A percentile compares a stretch with the other conserved stretches of the same genome.
Conservation (phyloP, 2,329 filamentous ascomycete genomes). For the Canariomyces notabilis region DNA sequence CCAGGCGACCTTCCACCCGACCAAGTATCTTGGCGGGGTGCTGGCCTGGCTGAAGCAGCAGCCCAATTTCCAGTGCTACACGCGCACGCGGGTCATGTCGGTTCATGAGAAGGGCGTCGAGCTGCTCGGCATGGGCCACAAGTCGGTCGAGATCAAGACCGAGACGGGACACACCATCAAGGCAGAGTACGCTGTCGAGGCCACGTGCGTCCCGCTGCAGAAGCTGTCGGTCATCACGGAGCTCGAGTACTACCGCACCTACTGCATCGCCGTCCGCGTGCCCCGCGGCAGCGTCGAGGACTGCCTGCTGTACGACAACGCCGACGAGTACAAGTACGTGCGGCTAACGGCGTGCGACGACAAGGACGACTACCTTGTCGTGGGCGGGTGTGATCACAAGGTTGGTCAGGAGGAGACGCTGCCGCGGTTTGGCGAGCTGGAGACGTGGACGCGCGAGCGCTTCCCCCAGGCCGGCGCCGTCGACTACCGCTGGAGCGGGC, state of each 20-base stretch:
- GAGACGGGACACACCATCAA: constrained; percentile 42
- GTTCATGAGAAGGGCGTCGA: constrained; percentile 45
- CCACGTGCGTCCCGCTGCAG: constrained; percentile 51
- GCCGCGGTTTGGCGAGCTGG: constrained; percentile 46
- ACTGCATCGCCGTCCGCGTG: constrained; percentile 51
- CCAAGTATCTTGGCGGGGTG: constrained; percentile 49
- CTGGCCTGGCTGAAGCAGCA: constrained; percentile 47
- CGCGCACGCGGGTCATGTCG: constrained; percentile 43
- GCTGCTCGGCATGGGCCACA: constrained; percentile 40
- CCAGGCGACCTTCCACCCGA: constrained; percentile 54
- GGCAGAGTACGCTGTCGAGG: constrained; percentile 46
- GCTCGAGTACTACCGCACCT: constrained; percentile 50
- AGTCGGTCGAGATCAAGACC: constrained; percentile 43
- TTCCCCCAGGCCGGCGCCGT: constrained; percentile 45
- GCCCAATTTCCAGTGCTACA: constrained; percentile 49
- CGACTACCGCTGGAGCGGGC: constrained; percentile 55
- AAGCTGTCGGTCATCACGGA: constrained; percentile 49
- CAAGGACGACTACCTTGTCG: constrained; percentile 49
- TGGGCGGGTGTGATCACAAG: constrained; percentile 55
- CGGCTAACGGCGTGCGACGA: constrained; percentile 49
- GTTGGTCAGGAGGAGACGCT: constrained; percentile 47
- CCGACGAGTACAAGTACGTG: constrained; percentile 51
- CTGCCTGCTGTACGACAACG: constrained; percentile 50
- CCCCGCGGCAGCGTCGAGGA: constrained; percentile 49
- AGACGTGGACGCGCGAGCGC: constrained; percentile 47